A percentile compares a stretch with the other conserved stretches of the same genome.
phyloP scores from a whole-genome alignment of 2,329 filamentous ascomycete genomes.

The Penicillium sclerotiorum region DNA sequence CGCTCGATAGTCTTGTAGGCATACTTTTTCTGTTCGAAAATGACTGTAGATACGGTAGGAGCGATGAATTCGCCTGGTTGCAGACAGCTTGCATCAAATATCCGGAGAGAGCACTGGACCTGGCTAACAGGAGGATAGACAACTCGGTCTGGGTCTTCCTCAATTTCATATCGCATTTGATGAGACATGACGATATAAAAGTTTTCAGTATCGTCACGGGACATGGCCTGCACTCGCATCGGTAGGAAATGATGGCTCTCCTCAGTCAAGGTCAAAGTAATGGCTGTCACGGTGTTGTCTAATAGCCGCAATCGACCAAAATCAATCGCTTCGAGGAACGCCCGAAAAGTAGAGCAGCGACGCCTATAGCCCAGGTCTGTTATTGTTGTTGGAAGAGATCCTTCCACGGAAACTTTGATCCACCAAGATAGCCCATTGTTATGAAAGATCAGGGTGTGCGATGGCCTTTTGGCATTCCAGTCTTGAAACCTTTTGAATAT shows the following conservation, averaged over 20 bases:
- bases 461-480: constrained; percentile 8
- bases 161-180: constrained; percentile 1
- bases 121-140: constrained; percentile 3
- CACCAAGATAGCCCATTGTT: constrained; percentile 9
- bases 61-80: neutral
- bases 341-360: constrained; percentile 6
- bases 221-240: neutral
- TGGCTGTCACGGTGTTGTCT: constrained; percentile 16
- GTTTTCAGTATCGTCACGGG: neutral
- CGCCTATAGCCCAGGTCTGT: neutral
- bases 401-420: constrained; percentile 11
- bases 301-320: constrained; percentile 15
- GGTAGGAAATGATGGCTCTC: neutral
- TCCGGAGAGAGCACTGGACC: neutral
- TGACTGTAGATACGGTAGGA: constrained; percentile 1
- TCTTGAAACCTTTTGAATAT: neutral
- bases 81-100: constrained; percentile 4
- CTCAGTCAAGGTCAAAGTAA: constrained; percentile 13
- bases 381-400: constrained; percentile 9
- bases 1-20: constrained; percentile 17
- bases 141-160: constrained; percentile 6
- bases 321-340: constrained; percentile 15
- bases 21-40: constrained; percentile 3
- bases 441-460: constrained; percentile 17
- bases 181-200: neutral